phyloP scores from a whole-genome alignment of 768 basidiomycete species.

The Tricholoma saponaceum region DNA sequence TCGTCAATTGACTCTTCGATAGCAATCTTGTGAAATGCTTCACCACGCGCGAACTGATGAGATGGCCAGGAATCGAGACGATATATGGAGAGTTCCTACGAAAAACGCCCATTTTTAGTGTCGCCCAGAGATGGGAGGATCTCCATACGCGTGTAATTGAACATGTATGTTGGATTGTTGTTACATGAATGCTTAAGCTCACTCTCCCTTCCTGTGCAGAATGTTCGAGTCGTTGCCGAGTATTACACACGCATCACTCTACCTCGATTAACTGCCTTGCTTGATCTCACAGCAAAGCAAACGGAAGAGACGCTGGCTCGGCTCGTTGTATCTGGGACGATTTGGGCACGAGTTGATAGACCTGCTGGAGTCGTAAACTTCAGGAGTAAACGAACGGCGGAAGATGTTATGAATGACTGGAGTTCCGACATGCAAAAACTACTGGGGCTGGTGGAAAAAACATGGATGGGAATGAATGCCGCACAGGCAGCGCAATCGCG shows the following conservation, averaged over 20 bases:
- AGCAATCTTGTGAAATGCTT: conserved; percentile 96
- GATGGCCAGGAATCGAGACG: conserved; percentile 91
- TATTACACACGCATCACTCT: conserved; percentile 96
- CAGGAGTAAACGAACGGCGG: conserved; percentile 73
- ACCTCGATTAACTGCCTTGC: conserved; percentile 73
- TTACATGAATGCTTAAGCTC: neutral
- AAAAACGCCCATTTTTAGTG: conserved; percentile 75
- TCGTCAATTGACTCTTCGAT: conserved; percentile 12
- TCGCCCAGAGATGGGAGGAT: conserved; percentile 87
- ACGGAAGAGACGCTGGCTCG: conserved; percentile 88
- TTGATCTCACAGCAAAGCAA: conserved; percentile 77
- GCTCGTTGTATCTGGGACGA: conserved; percentile 86
- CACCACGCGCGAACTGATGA: conserved; percentile 87
- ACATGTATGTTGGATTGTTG: conserved; percentile 60
- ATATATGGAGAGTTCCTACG: conserved; percentile 85
- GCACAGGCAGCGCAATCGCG: conserved; percentile 81
- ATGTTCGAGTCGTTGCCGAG: conserved; percentile 88
- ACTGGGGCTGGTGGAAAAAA: conserved; percentile 90
- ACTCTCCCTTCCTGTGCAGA: conserved; percentile 43
- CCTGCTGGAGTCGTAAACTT: conserved; percentile 89
- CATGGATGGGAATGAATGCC: conserved; percentile 97
- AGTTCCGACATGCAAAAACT: conserved; percentile 94
- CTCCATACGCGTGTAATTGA: conserved; percentile 94
- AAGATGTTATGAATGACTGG: conserved; percentile 98
- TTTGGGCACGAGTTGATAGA: conserved; percentile 93